phyloP scores from a whole-genome alignment of 257 asterid species.

The Nicotiana benthamiana region DNA sequence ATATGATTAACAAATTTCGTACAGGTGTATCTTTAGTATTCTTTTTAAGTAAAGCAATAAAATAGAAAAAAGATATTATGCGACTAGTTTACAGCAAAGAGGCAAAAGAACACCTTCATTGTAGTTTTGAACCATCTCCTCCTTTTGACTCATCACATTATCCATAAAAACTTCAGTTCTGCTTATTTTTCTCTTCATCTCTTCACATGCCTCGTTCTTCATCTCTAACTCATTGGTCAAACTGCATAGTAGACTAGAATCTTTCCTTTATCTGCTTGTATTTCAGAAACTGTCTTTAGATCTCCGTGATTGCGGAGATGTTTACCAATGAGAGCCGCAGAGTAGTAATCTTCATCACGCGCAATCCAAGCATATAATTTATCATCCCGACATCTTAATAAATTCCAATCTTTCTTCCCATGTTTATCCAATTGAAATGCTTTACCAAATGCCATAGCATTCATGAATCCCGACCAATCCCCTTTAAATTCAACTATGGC shows the following conservation, averaged over 20 bases:
- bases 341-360: constrained; percentile 43
- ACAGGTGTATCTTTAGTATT: neutral
- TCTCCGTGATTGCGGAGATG: constrained; percentile 56
- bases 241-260: constrained; percentile 31
- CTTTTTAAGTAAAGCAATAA: neutral
- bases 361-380: constrained; percentile 53
- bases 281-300: constrained; percentile 43
- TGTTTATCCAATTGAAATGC: constrained; percentile 35
- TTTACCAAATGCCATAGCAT: constrained; percentile 42
- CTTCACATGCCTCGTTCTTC: constrained; percentile 30
- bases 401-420: constrained; percentile 33
- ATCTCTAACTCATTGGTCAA: constrained; percentile 30
- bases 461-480: constrained; percentile 33
- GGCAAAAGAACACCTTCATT: constrained; percentile 12
- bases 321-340: constrained; percentile 33
- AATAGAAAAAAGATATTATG: neutral
- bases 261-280: constrained; percentile 47
- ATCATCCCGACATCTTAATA: neutral
- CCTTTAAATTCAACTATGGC: constrained; percentile 41
- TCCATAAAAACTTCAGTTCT: constrained; percentile 3
- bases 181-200: constrained; percentile 21
- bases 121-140: constrained; percentile 6
- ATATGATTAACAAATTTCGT: neutral
- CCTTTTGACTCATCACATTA: constrained; percentile 14
- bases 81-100: neutral